Evolutionary conservation across 2,329 filamentous ascomycete genomes (phyloP).

Genomic region (Furcasterigmium furcatum): DNA sequence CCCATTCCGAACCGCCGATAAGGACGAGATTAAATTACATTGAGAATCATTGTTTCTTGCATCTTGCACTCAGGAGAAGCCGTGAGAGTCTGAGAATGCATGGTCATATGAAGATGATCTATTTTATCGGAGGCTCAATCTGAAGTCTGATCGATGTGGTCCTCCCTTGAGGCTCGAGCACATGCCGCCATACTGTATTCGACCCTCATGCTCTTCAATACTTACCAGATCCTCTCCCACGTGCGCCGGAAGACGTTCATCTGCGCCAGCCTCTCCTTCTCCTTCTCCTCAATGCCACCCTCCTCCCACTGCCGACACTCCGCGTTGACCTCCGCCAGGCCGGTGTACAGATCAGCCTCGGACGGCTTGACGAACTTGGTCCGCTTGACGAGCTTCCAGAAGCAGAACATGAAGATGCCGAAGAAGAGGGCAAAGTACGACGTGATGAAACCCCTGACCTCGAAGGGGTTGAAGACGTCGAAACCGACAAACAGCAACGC

Average conservation of each 20-base stretch:
- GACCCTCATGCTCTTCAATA: too few relatives aligned
- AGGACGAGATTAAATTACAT: too few relatives aligned
- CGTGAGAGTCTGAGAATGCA: too few relatives aligned
- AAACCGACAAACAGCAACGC: conserved; percentile 56
- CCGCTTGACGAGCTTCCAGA: conserved; percentile 63
- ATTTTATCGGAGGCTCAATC: too few relatives aligned
- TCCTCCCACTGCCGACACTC: conserved; percentile 41
- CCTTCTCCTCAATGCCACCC: conserved; percentile 42
- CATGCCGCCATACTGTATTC: too few relatives aligned
- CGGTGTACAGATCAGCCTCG: conserved; percentile 59
- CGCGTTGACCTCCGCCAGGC: conserved; percentile 64
- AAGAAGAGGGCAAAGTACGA: conserved; percentile 54
- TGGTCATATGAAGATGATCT: too few relatives aligned
- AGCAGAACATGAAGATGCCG: conserved; percentile 54
- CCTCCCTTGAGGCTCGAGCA: too few relatives aligned
- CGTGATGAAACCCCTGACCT: conserved; percentile 44
- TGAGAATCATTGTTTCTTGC: too few relatives aligned
- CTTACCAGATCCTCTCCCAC: conserved; percentile 38
- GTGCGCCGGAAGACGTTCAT: conserved; percentile 30
- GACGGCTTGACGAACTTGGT: conserved; percentile 42
- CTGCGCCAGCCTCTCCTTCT: conserved; percentile 26
- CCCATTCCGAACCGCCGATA: too few relatives aligned
- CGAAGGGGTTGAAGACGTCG: conserved; percentile 49
- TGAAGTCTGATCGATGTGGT: too few relatives aligned
- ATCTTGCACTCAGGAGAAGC: too few relatives aligned